Percentiles rank a stretch among this genome's conserved stretches.
phyloP scores from a whole-genome alignment of 768 basidiomycete species.

The Myochromella boudieri region DNA sequence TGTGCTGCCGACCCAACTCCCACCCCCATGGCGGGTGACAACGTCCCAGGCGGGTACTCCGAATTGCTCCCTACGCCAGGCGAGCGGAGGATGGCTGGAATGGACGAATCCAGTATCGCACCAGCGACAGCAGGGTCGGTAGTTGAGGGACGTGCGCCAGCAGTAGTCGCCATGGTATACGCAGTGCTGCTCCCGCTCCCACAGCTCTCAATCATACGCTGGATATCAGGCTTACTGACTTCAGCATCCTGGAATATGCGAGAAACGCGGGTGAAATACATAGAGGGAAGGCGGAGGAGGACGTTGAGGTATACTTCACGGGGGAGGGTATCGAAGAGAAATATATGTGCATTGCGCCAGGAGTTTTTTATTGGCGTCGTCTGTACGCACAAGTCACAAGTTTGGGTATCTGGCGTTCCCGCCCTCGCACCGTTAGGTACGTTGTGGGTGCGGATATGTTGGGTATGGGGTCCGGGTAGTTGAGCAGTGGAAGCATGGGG shows the following conservation, averaged over 20 bases:
- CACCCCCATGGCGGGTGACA: slow-evolving; percentile 22
- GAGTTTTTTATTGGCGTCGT: slow-evolving; percentile 1
- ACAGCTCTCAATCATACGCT: slow-evolving; percentile 39
- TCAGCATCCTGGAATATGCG: slow-evolving; percentile 78
- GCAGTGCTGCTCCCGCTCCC: slow-evolving; percentile 15
- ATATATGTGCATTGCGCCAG: slow-evolving; percentile 10
- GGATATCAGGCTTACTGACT: slow-evolving; percentile 71
- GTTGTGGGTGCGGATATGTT: slow-evolving; percentile 5
- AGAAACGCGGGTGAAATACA: slow-evolving; percentile 80
- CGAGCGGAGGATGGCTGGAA: too few relatives aligned
- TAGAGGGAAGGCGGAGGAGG: slow-evolving; percentile 70
- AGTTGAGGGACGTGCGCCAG: too few relatives aligned
- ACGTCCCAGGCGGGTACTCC: slow-evolving; percentile 10
- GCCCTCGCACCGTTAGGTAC: background rate
- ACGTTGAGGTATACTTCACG: slow-evolving; percentile 27
- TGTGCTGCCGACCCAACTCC: slow-evolving; percentile 26
- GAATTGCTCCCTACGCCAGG: slow-evolving; percentile 1
- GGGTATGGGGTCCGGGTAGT: background rate
- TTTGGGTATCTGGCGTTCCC: slow-evolving; percentile 9
- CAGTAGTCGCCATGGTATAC: too few relatives aligned
- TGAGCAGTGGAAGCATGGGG: slow-evolving; percentile 3
- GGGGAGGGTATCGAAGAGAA: slow-evolving; percentile 35
- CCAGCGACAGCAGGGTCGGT: slow-evolving; percentile 13
- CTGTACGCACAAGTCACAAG: slow-evolving; percentile 9
- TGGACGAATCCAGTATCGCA: slow-evolving; percentile 10